These are phyloP conservation scores for Porpolomopsis calyptriformis DNA, from an alignment of 768 basidiomycete genomes.

Conservation along the genomic window DNA sequence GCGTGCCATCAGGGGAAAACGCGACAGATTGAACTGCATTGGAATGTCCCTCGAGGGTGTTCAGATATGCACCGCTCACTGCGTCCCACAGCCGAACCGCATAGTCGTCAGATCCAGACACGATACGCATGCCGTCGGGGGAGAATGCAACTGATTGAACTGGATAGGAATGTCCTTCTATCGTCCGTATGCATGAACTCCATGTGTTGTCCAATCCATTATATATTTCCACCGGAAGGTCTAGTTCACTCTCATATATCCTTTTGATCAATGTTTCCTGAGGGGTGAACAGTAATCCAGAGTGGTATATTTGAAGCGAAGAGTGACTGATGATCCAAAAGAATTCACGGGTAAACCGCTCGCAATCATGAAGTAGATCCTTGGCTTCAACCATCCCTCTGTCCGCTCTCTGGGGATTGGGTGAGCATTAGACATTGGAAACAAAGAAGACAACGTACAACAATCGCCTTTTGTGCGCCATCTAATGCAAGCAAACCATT, in stretches of 20 bases:
- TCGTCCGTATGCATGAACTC: background rate
- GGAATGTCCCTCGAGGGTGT: background rate
- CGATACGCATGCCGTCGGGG: background rate
- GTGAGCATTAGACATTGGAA: background rate
- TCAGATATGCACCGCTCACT: background rate
- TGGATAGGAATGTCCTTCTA: background rate
- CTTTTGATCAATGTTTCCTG: background rate
- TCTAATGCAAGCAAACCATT: background rate
- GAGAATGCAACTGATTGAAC: background rate
- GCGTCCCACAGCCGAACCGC: background rate
- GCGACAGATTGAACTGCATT: constrained; percentile 12
- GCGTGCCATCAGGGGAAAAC: constrained; percentile 18
- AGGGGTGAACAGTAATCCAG: constrained; percentile 1
- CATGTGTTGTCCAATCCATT: background rate
- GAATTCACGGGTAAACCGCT: background rate
- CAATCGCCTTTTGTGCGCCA: background rate
- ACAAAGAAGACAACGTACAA: background rate
- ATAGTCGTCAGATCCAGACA: background rate
- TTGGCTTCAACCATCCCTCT: background rate
- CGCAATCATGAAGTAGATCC: background rate
- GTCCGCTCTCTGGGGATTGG: background rate
- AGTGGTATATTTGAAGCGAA: constrained; percentile 3
- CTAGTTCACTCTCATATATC: background rate
- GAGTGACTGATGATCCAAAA: background rate
- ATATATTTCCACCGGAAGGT: background rate